Conservation (phyloP, 768 basidiomycete genomes). For the Calocera cornea region DNA sequence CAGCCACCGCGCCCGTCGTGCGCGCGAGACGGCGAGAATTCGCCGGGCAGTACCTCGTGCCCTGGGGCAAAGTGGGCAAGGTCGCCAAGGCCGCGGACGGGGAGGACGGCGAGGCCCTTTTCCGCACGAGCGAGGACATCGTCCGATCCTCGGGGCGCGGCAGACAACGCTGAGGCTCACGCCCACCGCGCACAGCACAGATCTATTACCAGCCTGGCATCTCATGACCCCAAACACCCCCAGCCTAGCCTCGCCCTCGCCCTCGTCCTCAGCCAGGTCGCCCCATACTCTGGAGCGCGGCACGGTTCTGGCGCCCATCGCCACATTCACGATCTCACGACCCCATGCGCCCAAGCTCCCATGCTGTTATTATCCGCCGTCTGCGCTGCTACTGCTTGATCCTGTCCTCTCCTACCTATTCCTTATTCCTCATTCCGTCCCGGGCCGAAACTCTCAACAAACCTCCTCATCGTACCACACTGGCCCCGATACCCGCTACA, state of each 20-base stretch:
- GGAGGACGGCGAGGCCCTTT: conserved; percentile 3
- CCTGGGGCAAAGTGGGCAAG: not conserved
- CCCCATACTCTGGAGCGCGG: not conserved
- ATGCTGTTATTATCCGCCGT: not conserved
- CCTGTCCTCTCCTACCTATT: not conserved
- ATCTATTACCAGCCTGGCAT: not conserved
- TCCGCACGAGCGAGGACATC: not conserved
- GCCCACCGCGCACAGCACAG: not conserved
- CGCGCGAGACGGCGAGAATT: not conserved
- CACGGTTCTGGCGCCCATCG: not conserved
- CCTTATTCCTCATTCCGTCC: not conserved
- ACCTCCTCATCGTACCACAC: not conserved
- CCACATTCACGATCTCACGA: not conserved
- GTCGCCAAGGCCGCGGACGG: conserved; percentile 4
- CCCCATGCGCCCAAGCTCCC: too few relatives aligned
- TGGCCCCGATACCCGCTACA: not conserved
- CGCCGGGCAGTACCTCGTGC: conserved; percentile 3
- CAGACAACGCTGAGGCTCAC: not conserved
- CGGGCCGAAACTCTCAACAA: not conserved
- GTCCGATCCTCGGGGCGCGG: not conserved
- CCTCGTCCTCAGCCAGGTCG: not conserved
- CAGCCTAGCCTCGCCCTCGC: too few relatives aligned
- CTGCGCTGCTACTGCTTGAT: too few relatives aligned
- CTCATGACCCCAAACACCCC: too few relatives aligned
- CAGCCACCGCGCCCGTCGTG: conserved; percentile 2